Base-by-base conservation (phyloP, 2,329 filamentous ascomycete species). In the Xylariaceae sp. region DNA sequence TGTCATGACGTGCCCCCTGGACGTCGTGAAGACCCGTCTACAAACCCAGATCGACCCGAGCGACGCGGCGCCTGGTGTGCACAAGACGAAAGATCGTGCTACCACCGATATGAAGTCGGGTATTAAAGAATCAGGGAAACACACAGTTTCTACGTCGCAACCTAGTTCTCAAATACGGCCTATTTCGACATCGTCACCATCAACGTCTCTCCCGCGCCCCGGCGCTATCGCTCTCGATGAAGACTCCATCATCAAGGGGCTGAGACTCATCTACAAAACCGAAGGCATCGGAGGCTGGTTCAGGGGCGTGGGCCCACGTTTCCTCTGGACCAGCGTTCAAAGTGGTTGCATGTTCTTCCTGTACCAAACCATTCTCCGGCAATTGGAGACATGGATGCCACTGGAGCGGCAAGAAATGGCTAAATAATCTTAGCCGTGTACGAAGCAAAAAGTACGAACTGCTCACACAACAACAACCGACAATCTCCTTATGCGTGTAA, bases 241-340 rank as follows among this genome's bases (percentile, higher is more conserved):
- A 0, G 94, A 91, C 1, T 97, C 92, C 0, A 89, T 97, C 53
- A 79, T 93, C 56, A 91, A 85, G 1, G 94, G 93, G 1, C 76
- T 99, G 44, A 86, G 82, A 67, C 82, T 96, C 65, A 95, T 99
- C 68, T 99, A 97, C 76, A 86, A 84, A 66, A 90, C 88, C 4
- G 94, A 99, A 75, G 94, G 94, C 1, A 67, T 97, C 13, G 83
- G 83, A 2, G 95, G 94, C 1, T 95, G 91, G 87, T 99, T 99
- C 75, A 85, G 94, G 59, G 94, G 94, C 30, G 93, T 99, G 1
- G 93, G 93, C 0, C 94, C 94, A 1, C 85, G 94, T 56, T 88
- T 88, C 59, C 90, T 97, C 11, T 99, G 94, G 94, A 99, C 94
- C 18, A 96, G 93, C 70, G 90, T 97, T 59, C 94, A 99, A 78